phyloP scores from a whole-genome alignment of 2,329 filamentous ascomycete genomes.

The Aspergillus pseudonomiae region DNA sequence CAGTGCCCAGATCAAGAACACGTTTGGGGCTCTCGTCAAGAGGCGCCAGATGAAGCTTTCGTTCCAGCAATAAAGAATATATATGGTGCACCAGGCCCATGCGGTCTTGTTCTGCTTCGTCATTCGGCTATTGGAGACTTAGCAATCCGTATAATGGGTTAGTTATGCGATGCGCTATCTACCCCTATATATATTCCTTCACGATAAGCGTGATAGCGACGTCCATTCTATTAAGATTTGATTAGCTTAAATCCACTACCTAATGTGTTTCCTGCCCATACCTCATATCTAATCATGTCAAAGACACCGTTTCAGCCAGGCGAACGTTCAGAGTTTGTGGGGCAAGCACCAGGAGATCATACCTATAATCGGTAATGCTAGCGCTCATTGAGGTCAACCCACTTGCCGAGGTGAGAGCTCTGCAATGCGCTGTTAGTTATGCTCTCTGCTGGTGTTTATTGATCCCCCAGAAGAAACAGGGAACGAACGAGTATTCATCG shows the following conservation, averaged over 20 bases:
- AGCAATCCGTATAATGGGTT: background rate
- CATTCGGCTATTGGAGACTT: background rate
- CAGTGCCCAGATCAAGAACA: constrained; percentile 2
- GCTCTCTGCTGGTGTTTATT: background rate
- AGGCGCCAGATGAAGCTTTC: background rate
- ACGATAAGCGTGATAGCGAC: background rate
- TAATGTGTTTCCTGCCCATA: background rate
- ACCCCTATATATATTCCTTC: constrained; percentile 2
- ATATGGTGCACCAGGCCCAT: constrained; percentile 3
- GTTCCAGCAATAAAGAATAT: background rate
- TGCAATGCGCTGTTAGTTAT: background rate
- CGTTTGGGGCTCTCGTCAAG: background rate
- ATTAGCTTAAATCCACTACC: background rate
- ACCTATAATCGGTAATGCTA: constrained; percentile 2
- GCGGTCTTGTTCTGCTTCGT: constrained; percentile 3
- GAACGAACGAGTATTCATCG: background rate
- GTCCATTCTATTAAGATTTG: background rate
- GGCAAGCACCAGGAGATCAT: background rate
- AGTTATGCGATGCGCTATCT: background rate
- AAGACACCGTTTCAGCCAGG: background rate
- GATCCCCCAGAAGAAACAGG: background rate
- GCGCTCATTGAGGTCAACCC: background rate
- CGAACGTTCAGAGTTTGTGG: background rate
- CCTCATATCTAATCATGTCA: background rate
- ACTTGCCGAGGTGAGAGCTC: background rate